Evolutionary conservation across 768 basidiomycete species (phyloP), one percentile per base, ranked within the genome.

Genomic region (Coprinopsis strossmayeri): DNA sequence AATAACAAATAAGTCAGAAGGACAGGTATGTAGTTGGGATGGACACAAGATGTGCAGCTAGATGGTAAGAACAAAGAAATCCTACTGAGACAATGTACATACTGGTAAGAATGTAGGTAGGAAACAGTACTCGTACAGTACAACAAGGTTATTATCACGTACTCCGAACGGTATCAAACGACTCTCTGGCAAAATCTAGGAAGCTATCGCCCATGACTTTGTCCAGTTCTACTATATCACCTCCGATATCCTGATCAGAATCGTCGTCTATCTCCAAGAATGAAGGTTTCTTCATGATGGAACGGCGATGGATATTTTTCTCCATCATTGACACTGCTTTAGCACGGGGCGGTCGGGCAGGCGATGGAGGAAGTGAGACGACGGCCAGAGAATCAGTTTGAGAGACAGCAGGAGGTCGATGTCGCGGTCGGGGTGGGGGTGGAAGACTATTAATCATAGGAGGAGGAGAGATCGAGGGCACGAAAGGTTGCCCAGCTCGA

Each of bases 231-330:
- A 57, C 44, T 40, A 48, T 47, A 20, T 58, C 56, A 9, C 55
- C 45, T 30, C 66, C 62, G 18, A 60, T 58, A 38, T 69, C 65
- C 32, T 61, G 59, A 49, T 72, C 69, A 17, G 62, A 62, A 5
- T 76, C 74, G 39, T 75, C 76, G 48, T 76, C 81, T 50, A 87
- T 84, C 28, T 86, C 82, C 41, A 87, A 66, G 61, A 87, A 87
- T 1, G 84, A 86, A 17, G 85, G 79, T 58, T 85, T 84, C 57
- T 71, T 72, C 67, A 82, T 74, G 51, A 86, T 68, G 5, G 77
- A 78, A 41, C 69, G 72, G 39, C 74, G 72, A 49, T 70, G 72
- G 37, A 70, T 57, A 13, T 25, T 23, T 26, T 55, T 38, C 35
- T 47, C 38, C 45, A 50, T 38, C 39, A 39, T 23, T 38, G 41